Conservation (phyloP, 352 stramenopile genomes). For the Phytopythium sindhum region DNA sequence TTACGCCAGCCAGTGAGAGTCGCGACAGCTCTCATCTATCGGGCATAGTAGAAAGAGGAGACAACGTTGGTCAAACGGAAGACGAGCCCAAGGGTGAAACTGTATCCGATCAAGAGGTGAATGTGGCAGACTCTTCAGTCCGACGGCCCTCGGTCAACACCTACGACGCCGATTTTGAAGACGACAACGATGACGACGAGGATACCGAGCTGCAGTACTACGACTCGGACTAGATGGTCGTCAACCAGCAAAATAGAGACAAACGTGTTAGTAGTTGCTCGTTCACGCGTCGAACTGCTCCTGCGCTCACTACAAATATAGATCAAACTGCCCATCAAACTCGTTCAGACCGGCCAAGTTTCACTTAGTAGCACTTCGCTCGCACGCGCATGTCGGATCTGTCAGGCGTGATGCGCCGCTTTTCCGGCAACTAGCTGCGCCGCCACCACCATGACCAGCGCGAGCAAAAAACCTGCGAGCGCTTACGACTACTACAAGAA, state of each 20-base stretch:
- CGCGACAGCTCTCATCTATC: background rate
- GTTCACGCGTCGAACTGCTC: too few species aligned
- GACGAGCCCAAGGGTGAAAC: background rate
- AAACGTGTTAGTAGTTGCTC: background rate
- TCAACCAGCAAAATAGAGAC: background rate
- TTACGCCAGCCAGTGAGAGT: background rate
- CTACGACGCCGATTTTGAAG: slow-evolving; percentile 23
- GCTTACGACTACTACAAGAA: slow-evolving; percentile 58
- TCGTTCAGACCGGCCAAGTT: too few species aligned
- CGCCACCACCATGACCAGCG: background rate
- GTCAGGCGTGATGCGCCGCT: background rate
- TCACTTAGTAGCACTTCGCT: background rate
- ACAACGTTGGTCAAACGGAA: background rate
- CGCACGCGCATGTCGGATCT: too few species aligned
- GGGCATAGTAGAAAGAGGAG: background rate
- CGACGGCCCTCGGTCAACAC: background rate
- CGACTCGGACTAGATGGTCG: slow-evolving; percentile 7
- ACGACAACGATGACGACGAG: slow-evolving; percentile 6
- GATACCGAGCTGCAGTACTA: slow-evolving; percentile 7
- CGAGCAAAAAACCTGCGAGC: slow-evolving; percentile 17
- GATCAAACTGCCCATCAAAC: background rate
- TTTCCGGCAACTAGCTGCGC: background rate
- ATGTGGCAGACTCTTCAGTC: background rate
- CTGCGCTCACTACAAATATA: slow-evolving; percentile 5
- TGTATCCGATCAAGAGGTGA: background rate